Evolutionary conservation across 805 yeast species (phyloP).

Genomic region (Wickerhamomyces tratensis): DNA sequence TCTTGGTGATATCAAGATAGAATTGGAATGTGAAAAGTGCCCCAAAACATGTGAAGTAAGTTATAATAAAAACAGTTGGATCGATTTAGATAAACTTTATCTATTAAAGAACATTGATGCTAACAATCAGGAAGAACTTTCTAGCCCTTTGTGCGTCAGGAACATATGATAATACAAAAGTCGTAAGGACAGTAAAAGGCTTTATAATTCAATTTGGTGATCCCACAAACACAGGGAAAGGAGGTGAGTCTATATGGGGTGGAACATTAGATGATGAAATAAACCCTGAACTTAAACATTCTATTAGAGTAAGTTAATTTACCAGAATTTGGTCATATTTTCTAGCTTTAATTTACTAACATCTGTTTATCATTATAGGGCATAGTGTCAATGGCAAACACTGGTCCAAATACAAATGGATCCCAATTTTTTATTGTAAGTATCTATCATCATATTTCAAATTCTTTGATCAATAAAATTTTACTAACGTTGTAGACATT

Average conservation of each 20-base stretch:
- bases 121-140: slow-evolving; percentile 26
- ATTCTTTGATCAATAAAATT: neutral
- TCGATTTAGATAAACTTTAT: no score
- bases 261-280: slow-evolving; percentile 76
- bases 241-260: slow-evolving; percentile 77
- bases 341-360: neutral
- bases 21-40: slow-evolving; percentile 26
- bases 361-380: slow-evolving; percentile 25
- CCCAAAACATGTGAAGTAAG: slow-evolving; percentile 29
- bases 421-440: slow-evolving; percentile 54
- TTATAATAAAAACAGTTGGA: neutral
- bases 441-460: slow-evolving; percentile 29
- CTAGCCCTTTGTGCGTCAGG: slow-evolving; percentile 37
- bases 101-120: no score
- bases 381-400: slow-evolving; percentile 60
- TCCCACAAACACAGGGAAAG: slow-evolving; percentile 66
- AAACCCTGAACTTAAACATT: slow-evolving; percentile 51
- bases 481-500: slow-evolving; percentile 40
- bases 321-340: neutral
- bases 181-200: slow-evolving; percentile 62
- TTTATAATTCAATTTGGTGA: slow-evolving; percentile 88
- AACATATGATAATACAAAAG: slow-evolving; percentile 36
- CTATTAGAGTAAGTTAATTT: slow-evolving; percentile 48
- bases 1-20: slow-evolving; percentile 28
- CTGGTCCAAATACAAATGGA: slow-evolving; percentile 58